phyloP scores from a whole-genome alignment of 202 grass and related monocot species.

The Panicum virgatum region DNA sequence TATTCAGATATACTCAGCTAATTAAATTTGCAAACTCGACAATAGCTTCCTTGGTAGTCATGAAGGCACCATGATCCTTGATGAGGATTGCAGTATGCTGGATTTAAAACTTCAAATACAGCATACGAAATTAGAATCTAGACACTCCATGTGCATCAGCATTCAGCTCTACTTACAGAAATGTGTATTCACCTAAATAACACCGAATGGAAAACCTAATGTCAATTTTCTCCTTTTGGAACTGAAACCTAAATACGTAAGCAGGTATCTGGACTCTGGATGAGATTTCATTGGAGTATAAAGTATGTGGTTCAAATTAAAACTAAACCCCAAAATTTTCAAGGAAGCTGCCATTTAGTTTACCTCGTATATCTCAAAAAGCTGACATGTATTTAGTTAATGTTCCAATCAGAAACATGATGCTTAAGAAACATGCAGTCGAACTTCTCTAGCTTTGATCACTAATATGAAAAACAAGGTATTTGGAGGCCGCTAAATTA shows the following conservation, averaged over 20 bases:
- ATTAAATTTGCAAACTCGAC: neutral
- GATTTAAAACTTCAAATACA: neutral
- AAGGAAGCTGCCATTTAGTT: neutral
- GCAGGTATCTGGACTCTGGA: neutral
- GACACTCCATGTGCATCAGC: neutral
- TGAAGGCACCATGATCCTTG: neutral
- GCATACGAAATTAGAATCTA: neutral
- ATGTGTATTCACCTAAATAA: neutral
- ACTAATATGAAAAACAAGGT: neutral
- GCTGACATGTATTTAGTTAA: neutral
- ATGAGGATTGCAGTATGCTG: neutral
- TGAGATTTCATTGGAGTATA: neutral
- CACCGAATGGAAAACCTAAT: neutral
- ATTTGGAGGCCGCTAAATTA: no score
- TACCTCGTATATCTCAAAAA: conserved; percentile 2
- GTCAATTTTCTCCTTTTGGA: neutral
- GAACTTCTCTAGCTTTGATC: neutral
- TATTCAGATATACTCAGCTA: no score
- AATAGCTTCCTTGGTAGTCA: neutral
- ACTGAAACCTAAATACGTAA: neutral
- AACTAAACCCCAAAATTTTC: neutral
- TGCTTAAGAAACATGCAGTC: neutral
- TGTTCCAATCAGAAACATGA: neutral
- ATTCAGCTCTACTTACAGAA: neutral
- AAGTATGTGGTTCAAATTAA: neutral